A percentile compares a stretch with the other conserved stretches of the same genome.
Conservation (phyloP, 345 rosid species). For the Arabis alpina region DNA sequence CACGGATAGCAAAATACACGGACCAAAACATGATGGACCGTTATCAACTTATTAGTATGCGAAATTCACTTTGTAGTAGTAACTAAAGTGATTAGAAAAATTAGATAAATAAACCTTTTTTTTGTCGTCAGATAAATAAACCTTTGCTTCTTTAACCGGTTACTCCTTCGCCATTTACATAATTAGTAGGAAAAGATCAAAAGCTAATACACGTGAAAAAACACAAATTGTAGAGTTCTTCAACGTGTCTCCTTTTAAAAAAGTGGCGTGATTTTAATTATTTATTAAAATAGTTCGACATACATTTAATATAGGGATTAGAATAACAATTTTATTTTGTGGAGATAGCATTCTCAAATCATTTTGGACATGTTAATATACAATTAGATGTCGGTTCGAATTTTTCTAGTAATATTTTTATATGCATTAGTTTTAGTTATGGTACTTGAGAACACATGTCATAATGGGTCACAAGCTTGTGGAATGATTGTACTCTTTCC, state of each 20-base stretch:
- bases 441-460: slow-evolving; percentile 34
- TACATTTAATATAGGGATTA: background rate
- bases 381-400: slow-evolving; percentile 11
- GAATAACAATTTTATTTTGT: background rate
- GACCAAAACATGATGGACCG: slow-evolving; percentile 1
- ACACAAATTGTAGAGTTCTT: slow-evolving; percentile 30
- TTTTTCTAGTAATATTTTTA: background rate
- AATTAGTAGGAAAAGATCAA: slow-evolving; percentile 18
- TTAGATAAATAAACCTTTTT: slow-evolving; percentile 4
- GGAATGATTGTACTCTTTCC: slow-evolving; percentile 34
- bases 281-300: slow-evolving; percentile 1
- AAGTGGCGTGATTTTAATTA: slow-evolving; percentile 13
- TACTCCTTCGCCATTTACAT: slow-evolving; percentile 11
- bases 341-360: slow-evolving; percentile 10
- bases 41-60: slow-evolving; percentile 25
- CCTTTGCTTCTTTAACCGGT: slow-evolving; percentile 28
- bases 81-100: slow-evolving; percentile 12
- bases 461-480: slow-evolving; percentile 32
- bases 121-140: background rate
- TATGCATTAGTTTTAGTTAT: slow-evolving; percentile 13
- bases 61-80: slow-evolving; percentile 23
- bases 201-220: slow-evolving; percentile 45
- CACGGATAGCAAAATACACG: too few relatives aligned
- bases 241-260: slow-evolving; percentile 37
- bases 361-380: slow-evolving; percentile 31